Conservation (phyloP, 1,284 basidiomycete genomes). For the Fomitopsis schrenkii region DNA sequence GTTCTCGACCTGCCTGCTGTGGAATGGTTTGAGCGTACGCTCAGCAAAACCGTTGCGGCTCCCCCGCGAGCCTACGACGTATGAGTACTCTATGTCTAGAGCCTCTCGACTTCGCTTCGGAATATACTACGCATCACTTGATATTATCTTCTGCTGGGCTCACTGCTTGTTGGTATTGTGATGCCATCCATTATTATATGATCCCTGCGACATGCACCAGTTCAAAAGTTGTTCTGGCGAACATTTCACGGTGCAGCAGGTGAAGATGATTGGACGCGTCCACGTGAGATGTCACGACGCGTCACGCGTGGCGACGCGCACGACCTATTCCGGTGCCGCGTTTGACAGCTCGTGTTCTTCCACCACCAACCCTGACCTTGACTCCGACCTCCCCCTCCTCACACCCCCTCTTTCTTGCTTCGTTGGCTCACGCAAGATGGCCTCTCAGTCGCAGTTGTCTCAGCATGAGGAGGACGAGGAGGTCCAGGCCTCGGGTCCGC, state of each 20-base stretch:
- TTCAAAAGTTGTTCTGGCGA: no score
- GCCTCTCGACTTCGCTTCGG: not conserved
- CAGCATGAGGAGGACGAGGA: conserved; percentile 55
- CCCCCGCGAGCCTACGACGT: conserved; percentile 10
- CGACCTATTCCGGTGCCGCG: not conserved
- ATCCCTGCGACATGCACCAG: no score
- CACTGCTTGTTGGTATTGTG: not conserved
- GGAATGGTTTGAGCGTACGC: conserved; percentile 59
- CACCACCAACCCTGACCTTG: not conserved
- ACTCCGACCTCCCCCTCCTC: not conserved
- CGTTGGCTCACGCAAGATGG: conserved; percentile 9
- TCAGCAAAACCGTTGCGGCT: conserved; percentile 33
- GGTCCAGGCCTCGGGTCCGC: conserved; percentile 66
- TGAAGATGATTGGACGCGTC: conserved; percentile 13
- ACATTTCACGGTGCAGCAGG: not conserved
- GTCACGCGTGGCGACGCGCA: conserved; percentile 2
- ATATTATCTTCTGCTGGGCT: not conserved
- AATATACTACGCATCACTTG: not conserved
- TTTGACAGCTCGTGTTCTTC: not conserved
- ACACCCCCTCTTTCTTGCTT: not conserved
- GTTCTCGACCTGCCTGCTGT: conserved; percentile 71
- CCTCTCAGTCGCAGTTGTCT: conserved; percentile 41
- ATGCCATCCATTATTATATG: not conserved
- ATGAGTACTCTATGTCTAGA: not conserved
- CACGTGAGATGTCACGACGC: conserved; percentile 20